Base-by-base conservation (phyloP, 139 green algal genomes). In the Penium margaritaceum region DNA sequence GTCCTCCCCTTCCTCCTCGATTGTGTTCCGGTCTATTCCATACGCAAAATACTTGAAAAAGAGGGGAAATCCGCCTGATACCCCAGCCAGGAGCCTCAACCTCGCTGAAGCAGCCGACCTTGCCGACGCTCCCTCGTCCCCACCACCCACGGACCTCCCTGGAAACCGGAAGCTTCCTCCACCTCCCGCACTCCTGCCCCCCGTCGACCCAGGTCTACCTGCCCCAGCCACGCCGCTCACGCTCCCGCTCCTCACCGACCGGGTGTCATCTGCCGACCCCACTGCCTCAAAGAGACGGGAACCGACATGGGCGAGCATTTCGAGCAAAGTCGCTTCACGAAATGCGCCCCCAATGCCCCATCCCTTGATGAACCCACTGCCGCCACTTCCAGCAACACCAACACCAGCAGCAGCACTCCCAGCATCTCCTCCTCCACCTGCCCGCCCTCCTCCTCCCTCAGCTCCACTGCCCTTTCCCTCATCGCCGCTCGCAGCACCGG, bases 41-140 rank as follows among this genome's bases (percentile, higher is more conserved):
- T 60, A 60, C 1, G 51, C 51, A 5, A 60, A 60, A 27, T 60
- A 60, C n/a, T 60, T 60, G 51, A 60, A 60, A 60, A 60, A 60
- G 2, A 24, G 24, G 24, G 51, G 51, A 9, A 60, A 60, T 2
- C 51, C 51, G 29, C 30, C 30, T 9, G 51, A n/a, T 5, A 60
- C 51, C 2, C 24, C 51, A 29, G 51, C 51, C 14, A 24, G 24
- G 6, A 60, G 24, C 51, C 51, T 60, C 5, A n/a, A 33, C 17
- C 51, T 1, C 15, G 51, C 51, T 60, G 51, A 33, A 15, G 51
- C 29, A n/a, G 51, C 51, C 19, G 51, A 60, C 30, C 51, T 24
- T 33, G 51, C 51, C 51, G 51, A 33, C 51, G 24, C 51, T 24
- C 51, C 24, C 51, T 24, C 51, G 24, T 60, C 51, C 0, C 51